A percentile compares a stretch with the other conserved stretches of the same genome.
Conservation (phyloP, 164 flowering plant species). For the Dillenia suffruticosa region DNA sequence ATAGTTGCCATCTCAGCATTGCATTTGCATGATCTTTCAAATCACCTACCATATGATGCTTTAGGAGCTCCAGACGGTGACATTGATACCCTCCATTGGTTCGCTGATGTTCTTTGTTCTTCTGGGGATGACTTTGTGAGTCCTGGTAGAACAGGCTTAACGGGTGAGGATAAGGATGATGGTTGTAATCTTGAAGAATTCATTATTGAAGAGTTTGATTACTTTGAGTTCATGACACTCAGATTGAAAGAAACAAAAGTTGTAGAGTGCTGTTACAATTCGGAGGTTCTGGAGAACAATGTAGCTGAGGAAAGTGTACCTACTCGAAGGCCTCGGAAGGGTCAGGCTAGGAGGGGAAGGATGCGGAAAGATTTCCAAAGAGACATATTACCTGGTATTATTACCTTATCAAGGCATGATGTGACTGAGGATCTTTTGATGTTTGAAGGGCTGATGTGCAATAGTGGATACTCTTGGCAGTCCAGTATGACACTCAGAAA, state of each 20-base stretch:
- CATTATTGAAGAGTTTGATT: slow-evolving; percentile 28
- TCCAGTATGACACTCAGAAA: slow-evolving; percentile 56
- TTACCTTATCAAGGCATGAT: slow-evolving; percentile 82
- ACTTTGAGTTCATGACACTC: slow-evolving; percentile 42
- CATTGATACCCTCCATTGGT: slow-evolving; percentile 44
- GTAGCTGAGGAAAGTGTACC: no score
- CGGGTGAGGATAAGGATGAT: not conserved
- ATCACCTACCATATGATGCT: slow-evolving; percentile 2
- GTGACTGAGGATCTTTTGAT: slow-evolving; percentile 86
- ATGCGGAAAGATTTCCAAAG: slow-evolving; percentile 89
- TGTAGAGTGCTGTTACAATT: slow-evolving; percentile 10
- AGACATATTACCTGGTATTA: slow-evolving; percentile 88
- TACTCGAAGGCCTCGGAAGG: slow-evolving; percentile 29
- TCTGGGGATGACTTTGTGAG: slow-evolving; percentile 13
- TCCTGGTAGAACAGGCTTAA: not conserved
- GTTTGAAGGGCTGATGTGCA: slow-evolving; percentile 69
- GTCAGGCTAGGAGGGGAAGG: slow-evolving; percentile 78
- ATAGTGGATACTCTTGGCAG: slow-evolving; percentile 69
- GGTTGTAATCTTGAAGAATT: slow-evolving; percentile 8
- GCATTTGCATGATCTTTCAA: not conserved
- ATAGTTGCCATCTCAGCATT: slow-evolving; percentile 45
- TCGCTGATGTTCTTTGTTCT: slow-evolving; percentile 50
- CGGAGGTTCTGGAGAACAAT: slow-evolving; percentile 5
- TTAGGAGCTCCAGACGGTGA: slow-evolving; percentile 10
- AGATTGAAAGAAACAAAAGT: slow-evolving; percentile 28